Evolutionary conservation across 352 stramenopile species (phyloP), one percentile per base, ranked within the genome.

Genomic region (Phytophthora boehmeriae): DNA sequence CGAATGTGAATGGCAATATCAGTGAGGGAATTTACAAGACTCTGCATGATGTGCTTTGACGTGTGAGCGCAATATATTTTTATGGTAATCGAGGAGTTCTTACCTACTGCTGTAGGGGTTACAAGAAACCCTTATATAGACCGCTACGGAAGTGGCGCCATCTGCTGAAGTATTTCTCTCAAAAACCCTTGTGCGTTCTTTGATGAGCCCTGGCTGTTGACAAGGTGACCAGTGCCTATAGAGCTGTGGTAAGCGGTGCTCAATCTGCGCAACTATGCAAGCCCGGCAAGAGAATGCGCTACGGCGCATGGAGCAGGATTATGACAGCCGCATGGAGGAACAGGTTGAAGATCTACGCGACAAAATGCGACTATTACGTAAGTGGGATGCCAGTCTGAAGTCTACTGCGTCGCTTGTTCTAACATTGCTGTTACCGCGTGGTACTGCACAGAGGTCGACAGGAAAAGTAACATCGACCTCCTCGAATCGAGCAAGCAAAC

Each of bases 401-500:
- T 23, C 13, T 34, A 10, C 11, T 19, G 42, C 22, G n/a, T 41
- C 50, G 17, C 56, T 4, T 16, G 5, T 54, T 48, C 41, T 47
- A 35, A 23, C 45, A 36, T 54, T 44, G 4, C 11, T 10, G 17
- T 68, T 49, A 14, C 61, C 39, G n/a, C 49, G 14, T 60, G 17
- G 63, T 49, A 14, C 61, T 39, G n/a, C 49, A 11, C 59, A 95
- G 86, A 95, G 73, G 81, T 93, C n/a, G 86, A 94, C 52, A 78
- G 89, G 19, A 93, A 93, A 50, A 87, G 75, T 68, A 96, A 94
- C 50, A 83, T 96, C 20, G 82, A 94, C 51, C 41, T 89, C 43
- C 66, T 96, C 17, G 84, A 97, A 50, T 80, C 88, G 16, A 96
- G 79, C 59, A 98, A 97, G 48, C 81, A 92, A 47, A 90, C 88